Base-by-base conservation (phyloP, 192 early-diverging fungal species). In the Podila clonocystis region DNA sequence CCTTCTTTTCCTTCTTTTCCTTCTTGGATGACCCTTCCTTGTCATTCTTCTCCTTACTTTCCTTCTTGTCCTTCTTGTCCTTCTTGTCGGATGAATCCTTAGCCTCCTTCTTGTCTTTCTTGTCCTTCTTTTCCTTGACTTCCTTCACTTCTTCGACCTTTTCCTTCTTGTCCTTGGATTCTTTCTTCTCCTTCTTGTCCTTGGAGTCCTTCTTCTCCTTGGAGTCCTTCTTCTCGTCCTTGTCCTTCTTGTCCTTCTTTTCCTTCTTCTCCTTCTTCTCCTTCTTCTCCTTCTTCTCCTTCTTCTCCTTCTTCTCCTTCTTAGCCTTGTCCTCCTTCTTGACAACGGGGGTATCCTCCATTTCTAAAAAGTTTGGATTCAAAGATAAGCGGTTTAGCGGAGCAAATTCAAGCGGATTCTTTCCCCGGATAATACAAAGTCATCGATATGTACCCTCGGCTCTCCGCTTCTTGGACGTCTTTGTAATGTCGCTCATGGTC, bases 21-120 rank as follows among this genome's bases (percentile, higher is more conserved):
- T 75, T 68, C 58, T 62, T 60, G n/a, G 3, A 64, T 9, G n/a
- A n/a, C 38, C 80, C 62, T 17, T 58, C 26, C 63, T 63, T 66
- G 29, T 66, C 55, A 55, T 84, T 62, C 41, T 70, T 71, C 15
- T 67, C 62, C n/a, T 68, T 60, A 58, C 72, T 68, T n/a, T 49
- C 48, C 45, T 70, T 48, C 68, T 75, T 73, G 62, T 63, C 50
- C 12, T 57, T 50, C n/a, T 57, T 49, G 0, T 36, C 36, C 29
- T 58, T 49, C 9, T 52, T 58, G 3, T 78, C 71, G 24, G 55
- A 63, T 22, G 82, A 60, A 31, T 83, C 63, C 49, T 75, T n/a
- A n/a, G n/a, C 69, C n/a, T 84, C 72, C 52, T 85, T 67, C 30
- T 78, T 66, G 50, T 67, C 61, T 22, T 67, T 31, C 29, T 67